Evolutionary conservation across 495 filamentous ascomycete species (phyloP).

Genomic region (Penicillium coprophilum): DNA sequence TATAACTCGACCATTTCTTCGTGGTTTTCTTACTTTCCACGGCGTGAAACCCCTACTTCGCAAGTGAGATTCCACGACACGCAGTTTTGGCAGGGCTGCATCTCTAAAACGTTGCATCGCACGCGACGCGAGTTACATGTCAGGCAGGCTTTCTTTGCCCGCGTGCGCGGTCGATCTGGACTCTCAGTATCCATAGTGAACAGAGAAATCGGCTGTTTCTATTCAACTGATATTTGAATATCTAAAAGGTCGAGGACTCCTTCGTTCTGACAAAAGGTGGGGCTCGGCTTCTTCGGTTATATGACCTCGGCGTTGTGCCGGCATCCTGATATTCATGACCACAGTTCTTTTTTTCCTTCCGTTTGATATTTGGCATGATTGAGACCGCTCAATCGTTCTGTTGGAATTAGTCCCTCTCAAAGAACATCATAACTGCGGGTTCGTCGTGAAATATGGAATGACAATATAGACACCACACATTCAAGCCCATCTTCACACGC

Average conservation of each 20-base stretch:
- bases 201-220: constrained; percentile 9
- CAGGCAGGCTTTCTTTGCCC: constrained; percentile 47
- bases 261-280: constrained; percentile 10
- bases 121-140: constrained; percentile 48
- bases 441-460: no score
- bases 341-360: no score
- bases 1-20: neutral
- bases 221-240: neutral
- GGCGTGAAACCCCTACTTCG: constrained; percentile 43
- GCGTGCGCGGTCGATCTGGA: constrained; percentile 24
- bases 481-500: no score
- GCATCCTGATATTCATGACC: neutral
- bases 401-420: no score
- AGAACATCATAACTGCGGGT: no score
- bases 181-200: constrained; percentile 17
- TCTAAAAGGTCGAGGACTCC: neutral
- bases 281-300: constrained; percentile 29
- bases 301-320: constrained; percentile 15
- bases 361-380: no score
- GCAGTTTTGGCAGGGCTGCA: constrained; percentile 48
- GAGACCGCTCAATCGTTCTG: no score
- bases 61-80: constrained; percentile 38
- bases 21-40: constrained; percentile 40
- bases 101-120: constrained; percentile 47
- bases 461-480: no score